These are phyloP conservation scores for Podospora anserina DNA, from an alignment of 495 filamentous ascomycete genomes.

Conservation along the genomic window DNA sequence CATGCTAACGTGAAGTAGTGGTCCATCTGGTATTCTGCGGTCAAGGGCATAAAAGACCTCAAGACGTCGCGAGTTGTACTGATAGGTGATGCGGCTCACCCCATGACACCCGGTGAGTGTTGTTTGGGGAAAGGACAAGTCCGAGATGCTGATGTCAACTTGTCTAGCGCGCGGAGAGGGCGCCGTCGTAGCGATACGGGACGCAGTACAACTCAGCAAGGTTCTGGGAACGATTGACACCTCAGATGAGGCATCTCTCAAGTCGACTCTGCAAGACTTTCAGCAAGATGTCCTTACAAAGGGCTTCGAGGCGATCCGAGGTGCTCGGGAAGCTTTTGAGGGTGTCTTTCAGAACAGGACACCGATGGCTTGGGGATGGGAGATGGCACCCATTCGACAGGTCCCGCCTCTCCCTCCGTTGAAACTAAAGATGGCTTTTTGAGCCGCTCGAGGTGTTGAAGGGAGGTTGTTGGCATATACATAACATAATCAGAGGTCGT, in stretches of 20 bases:
- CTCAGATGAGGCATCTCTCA: slow-evolving; percentile 5
- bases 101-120: slow-evolving; percentile 57
- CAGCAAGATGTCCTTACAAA: slow-evolving; percentile 18
- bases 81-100: slow-evolving; percentile 58
- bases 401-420: slow-evolving; percentile 8
- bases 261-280: slow-evolving; percentile 20
- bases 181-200: slow-evolving; percentile 31
- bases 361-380: slow-evolving; percentile 19
- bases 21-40: slow-evolving; percentile 23
- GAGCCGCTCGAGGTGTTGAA: background rate
- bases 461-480: too few species aligned
- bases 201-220: slow-evolving; percentile 27
- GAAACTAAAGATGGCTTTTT: background rate
- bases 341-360: background rate
- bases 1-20: background rate
- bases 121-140: background rate
- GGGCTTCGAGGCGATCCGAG: slow-evolving; percentile 19
- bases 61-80: slow-evolving; percentile 45
- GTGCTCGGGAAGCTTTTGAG: slow-evolving; percentile 4
- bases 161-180: slow-evolving; percentile 36
- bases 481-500: too few species aligned
- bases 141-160: background rate
- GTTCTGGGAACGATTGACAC: slow-evolving; percentile 20
- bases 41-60: slow-evolving; percentile 6
- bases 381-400: slow-evolving; percentile 10